Conservation (phyloP, 768 basidiomycete species). For the Mrakia blollopis region DNA sequence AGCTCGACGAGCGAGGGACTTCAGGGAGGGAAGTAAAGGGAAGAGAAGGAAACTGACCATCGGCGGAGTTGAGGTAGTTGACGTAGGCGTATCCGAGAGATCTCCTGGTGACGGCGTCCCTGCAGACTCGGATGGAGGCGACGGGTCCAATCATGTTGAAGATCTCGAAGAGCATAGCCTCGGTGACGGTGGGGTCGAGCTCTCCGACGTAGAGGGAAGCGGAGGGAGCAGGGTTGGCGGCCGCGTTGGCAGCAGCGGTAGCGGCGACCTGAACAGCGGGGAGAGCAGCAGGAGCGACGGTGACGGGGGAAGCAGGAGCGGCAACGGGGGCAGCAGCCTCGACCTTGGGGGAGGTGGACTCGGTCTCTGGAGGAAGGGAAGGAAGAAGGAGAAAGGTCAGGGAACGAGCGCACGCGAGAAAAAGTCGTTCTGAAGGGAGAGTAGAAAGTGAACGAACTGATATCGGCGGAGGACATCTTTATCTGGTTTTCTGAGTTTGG, state of each 20-base stretch:
- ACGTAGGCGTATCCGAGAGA: constrained; percentile 99
- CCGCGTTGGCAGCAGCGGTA: constrained; percentile 35
- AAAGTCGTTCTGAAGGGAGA: not conserved
- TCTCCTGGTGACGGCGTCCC: constrained; percentile 98
- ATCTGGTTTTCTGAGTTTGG: not conserved
- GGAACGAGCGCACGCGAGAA: not conserved
- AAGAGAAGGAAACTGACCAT: constrained; percentile 58
- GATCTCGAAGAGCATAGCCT: constrained; percentile 99
- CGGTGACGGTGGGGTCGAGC: constrained; percentile 94
- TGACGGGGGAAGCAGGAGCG: constrained; percentile 26
- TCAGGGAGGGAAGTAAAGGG: constrained; percentile 31
- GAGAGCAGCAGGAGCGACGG: constrained; percentile 29
- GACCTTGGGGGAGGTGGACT: constrained; percentile 17
- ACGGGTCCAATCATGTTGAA: constrained; percentile 99
- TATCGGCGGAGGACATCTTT: constrained; percentile 13
- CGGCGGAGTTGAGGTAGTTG: constrained; percentile 91
- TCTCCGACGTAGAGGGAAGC: constrained; percentile 95
- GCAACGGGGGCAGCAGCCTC: constrained; percentile 16
- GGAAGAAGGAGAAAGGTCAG: not conserved
- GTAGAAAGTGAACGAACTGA: not conserved
- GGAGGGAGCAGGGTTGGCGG: constrained; percentile 38
- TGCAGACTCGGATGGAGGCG: constrained; percentile 98
- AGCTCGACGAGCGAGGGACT: not conserved
- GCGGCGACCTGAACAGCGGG: constrained; percentile 35
- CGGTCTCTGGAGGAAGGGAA: constrained; percentile 8